Conservation (phyloP, 2,329 filamentous ascomycete genomes). For the Bisporella sp. region DNA sequence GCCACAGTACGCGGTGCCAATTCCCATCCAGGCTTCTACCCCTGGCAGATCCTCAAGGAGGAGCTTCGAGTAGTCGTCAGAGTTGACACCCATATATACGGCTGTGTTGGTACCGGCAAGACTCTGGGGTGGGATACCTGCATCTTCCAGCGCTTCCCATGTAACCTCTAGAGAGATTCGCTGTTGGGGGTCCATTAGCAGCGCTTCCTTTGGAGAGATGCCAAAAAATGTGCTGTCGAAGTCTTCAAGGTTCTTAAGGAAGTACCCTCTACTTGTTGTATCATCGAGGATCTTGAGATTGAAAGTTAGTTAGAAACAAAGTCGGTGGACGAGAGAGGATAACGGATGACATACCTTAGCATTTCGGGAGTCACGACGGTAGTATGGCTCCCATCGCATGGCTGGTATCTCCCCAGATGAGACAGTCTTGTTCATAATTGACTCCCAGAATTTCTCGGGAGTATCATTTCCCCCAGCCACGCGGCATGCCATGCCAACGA, state of each 20-base stretch:
- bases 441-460: neutral
- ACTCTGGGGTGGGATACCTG: conserved; percentile 12
- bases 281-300: neutral
- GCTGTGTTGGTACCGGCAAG: conserved; percentile 25
- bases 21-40: conserved; percentile 14
- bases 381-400: neutral
- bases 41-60: conserved; percentile 11
- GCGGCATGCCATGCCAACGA: neutral
- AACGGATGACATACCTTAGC: neutral
- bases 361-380: neutral
- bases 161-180: conserved; percentile 68
- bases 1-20: conserved; percentile 28
- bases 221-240: conserved; percentile 51
- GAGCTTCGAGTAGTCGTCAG: conserved; percentile 9
- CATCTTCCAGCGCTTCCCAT: conserved; percentile 52
- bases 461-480: neutral
- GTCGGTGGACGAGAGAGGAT: neutral
- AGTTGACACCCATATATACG: conserved; percentile 44
- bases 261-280: neutral
- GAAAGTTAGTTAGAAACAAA: neutral
- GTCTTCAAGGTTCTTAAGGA: neutral
- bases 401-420: neutral
- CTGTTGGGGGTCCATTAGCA: conserved; percentile 73
- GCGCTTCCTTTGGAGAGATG: conserved; percentile 72
- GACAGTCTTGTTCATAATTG: neutral